These are phyloP conservation scores for Phragmites australis DNA, from an alignment of 176 grass and related monocot species.

Conservation along the genomic window DNA sequence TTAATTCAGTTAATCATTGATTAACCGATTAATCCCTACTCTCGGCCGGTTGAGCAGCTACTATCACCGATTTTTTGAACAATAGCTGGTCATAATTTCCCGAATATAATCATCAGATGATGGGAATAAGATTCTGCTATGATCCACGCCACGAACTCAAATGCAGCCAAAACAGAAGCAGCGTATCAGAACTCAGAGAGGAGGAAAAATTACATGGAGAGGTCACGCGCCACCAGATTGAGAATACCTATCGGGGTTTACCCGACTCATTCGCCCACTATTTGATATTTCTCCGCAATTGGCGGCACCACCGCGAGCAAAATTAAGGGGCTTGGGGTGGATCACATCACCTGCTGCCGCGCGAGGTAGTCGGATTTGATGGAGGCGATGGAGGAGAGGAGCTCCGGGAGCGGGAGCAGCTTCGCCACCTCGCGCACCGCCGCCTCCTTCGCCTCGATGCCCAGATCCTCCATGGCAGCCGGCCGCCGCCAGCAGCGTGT, in stretches of 20 bases:
- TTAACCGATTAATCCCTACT: too few relatives aligned
- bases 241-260: not conserved
- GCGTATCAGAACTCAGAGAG: not conserved
- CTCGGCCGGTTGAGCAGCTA: too few relatives aligned
- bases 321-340: constrained; percentile 18
- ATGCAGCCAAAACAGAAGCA: constrained; percentile 11
- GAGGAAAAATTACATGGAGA: not conserved
- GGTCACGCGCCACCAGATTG: not conserved
- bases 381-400: constrained; percentile 83
- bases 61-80: too few relatives aligned
- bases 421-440: constrained; percentile 98
- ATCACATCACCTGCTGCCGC: constrained; percentile 77
- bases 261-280: not conserved
- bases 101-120: not conserved
- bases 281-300: constrained; percentile 33
- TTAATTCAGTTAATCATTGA: too few relatives aligned
- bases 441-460: constrained; percentile 92
- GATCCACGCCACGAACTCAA: constrained; percentile 13
- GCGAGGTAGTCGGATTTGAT: constrained; percentile 95
- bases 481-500: constrained; percentile 13
- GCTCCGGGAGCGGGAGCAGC: constrained; percentile 85
- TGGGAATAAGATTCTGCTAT: not conserved
- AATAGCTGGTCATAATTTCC: not conserved
- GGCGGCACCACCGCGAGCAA: not conserved
- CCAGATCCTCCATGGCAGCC: constrained; percentile 89